Conservation (phyloP, 2,329 filamentous ascomycete genomes). For the Xylariaceae sp. region DNA sequence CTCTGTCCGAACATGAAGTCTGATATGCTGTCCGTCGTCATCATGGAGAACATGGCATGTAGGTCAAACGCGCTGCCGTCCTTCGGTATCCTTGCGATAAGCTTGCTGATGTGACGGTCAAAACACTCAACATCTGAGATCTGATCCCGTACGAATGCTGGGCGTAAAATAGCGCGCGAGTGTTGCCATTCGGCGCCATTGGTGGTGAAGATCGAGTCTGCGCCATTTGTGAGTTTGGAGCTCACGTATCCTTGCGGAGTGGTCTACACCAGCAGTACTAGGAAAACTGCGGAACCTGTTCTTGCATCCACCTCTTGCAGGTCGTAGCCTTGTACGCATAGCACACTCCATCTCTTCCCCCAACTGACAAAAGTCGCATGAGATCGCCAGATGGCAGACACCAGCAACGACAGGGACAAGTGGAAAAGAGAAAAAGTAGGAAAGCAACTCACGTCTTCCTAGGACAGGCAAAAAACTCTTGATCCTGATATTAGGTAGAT, state of each 20-base stretch:
- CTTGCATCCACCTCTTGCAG: neutral
- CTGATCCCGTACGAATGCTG: constrained; percentile 52
- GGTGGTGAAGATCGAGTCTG: constrained; percentile 50
- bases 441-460: constrained; percentile 36
- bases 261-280: neutral
- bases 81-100: constrained; percentile 57
- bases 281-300: neutral
- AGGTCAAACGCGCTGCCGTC: constrained; percentile 59
- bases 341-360: too few relatives aligned
- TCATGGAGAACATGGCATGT: constrained; percentile 60
- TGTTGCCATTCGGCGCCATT: constrained; percentile 54
- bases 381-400: neutral
- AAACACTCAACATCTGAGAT: constrained; percentile 68
- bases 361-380: too few relatives aligned
- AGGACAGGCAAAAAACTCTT: constrained; percentile 42
- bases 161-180: constrained; percentile 51
- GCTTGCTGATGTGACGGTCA: constrained; percentile 63
- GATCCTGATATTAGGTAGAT: constrained; percentile 38
- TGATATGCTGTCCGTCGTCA: constrained; percentile 66
- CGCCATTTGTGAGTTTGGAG: neutral
- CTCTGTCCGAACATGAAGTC: constrained; percentile 58
- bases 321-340: too few relatives aligned
- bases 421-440: neutral
- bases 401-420: neutral
- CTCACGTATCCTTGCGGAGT: neutral